These are phyloP conservation scores for Aphanomyces stellatus DNA, from an alignment of 352 stramenopile genomes.

Conservation along the genomic window DNA sequence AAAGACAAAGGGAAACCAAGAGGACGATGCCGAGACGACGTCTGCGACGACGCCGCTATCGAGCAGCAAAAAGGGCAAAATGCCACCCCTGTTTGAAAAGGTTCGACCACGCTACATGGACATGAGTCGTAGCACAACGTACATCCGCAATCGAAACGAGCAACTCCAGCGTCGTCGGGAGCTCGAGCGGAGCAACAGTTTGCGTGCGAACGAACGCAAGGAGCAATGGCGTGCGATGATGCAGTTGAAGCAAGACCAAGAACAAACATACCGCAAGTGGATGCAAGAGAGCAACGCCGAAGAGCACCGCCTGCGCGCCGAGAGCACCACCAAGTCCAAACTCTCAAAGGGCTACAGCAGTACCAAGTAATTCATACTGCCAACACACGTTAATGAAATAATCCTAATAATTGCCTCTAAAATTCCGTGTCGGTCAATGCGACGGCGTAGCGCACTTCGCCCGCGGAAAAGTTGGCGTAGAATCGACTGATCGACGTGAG, in stretches of 20 bases:
- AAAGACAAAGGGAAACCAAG: background rate
- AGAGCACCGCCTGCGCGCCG: background rate
- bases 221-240: background rate
- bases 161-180: background rate
- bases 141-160: constrained; percentile 1
- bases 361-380: too few species aligned
- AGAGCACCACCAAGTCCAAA: background rate
- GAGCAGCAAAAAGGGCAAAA: too few species aligned
- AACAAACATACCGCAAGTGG: background rate
- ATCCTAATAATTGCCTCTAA: constrained; percentile 17
- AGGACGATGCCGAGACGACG: too few species aligned
- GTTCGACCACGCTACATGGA: constrained; percentile 10
- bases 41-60: too few species aligned
- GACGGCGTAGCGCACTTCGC: constrained; percentile 67
- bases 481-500: constrained; percentile 69
- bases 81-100: background rate
- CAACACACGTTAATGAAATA: too few species aligned
- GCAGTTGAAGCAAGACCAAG: background rate
- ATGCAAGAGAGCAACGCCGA: constrained; percentile 4
- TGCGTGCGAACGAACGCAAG: background rate
- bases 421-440: constrained; percentile 70
- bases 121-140: background rate
- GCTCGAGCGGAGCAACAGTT: background rate
- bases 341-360: too few species aligned
- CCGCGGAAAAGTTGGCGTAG: constrained; percentile 67